Evolutionary conservation across 306 rosid species (phyloP), one percentile per base, ranked within the genome.

Genomic region (Cotoneaster glaucophyllus): DNA sequence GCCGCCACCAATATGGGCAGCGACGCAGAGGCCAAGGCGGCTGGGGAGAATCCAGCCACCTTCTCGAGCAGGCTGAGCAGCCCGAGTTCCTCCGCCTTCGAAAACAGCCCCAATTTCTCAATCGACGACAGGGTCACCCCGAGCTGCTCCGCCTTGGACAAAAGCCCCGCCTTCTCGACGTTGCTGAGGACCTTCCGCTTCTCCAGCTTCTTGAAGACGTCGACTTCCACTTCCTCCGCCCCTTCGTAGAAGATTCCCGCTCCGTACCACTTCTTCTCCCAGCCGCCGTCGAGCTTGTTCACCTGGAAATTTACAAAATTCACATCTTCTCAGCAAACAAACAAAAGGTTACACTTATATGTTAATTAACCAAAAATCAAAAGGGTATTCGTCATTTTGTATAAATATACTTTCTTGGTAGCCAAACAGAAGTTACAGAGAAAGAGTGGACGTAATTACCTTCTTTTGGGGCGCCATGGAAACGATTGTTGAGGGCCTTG

Each of bases 201-300:
- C 88, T 94, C 97, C 5, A 94, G 82, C 75, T 88, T 86, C 92
- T 92, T 94, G 91, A 94, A 94, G 76, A 94, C 97, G 80, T 94
- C 98, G 24, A 94, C 96, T 9, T 94, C 91, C 24, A 94, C 93
- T 7, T 81, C 86, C 67, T 94, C 98, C 78, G 89, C 79, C 7
- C 97, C 96, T 68, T 91, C 98, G 85, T 85, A 94, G 93, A 94
- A 94, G 14, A 94, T 88, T 28, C 98, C 98, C 1, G 95, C 82
- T 5, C 98, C 98, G 83, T 85, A 94, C 98, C 98, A 94, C 57
- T 94, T 73, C 56, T 94, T 94, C 87, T 91, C 67, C 98, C 98
- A 94, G 24, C 73, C 78, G 1, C 81, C 73, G 66, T 94, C 86
- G 87, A 85, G 87, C 86, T 88, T 92, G 91, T 94, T 90, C 88